phyloP scores from a whole-genome alignment of 78 protist genomes.

The Dictyostelium brefeldianum region DNA sequence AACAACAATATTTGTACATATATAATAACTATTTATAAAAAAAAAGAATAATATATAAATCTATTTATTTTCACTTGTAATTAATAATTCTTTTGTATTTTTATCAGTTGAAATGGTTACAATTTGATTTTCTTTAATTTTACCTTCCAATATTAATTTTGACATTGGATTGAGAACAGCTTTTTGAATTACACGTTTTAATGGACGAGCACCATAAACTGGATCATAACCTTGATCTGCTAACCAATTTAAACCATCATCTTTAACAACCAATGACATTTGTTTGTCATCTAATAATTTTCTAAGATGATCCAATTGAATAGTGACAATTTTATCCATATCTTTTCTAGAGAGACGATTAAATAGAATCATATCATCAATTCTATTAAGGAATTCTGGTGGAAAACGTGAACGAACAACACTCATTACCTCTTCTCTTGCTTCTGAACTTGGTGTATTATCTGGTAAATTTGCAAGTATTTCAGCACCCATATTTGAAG shows the following conservation, averaged over 20 bases:
- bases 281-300: slow-evolving; percentile 85
- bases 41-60: too few relatives aligned
- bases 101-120: slow-evolving; percentile 10
- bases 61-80: slow-evolving; percentile 1
- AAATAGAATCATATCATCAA: slow-evolving; percentile 96
- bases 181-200: slow-evolving; percentile 92
- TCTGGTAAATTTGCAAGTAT: slow-evolving; percentile 72
- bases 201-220: slow-evolving; percentile 98
- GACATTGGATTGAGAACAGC: slow-evolving; percentile 90
- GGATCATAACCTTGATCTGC: slow-evolving; percentile 92
- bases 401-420: slow-evolving; percentile 89
- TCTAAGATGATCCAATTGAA: slow-evolving; percentile 72
- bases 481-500: slow-evolving; percentile 96
- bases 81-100: slow-evolving; percentile 6
- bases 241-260: slow-evolving; percentile 71
- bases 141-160: slow-evolving; percentile 67
- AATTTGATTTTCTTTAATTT: slow-evolving; percentile 49
- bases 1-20: neutral
- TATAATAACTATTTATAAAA: neutral
- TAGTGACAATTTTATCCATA: slow-evolving; percentile 77
- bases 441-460: slow-evolving; percentile 27
- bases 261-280: slow-evolving; percentile 73
- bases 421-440: slow-evolving; percentile 86
- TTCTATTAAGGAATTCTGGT: slow-evolving; percentile 98
- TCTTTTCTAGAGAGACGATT: slow-evolving; percentile 78